Conservation (phyloP, 2,329 filamentous ascomycete species). For the Pseudopyrenochaeta lycopersici region DNA sequence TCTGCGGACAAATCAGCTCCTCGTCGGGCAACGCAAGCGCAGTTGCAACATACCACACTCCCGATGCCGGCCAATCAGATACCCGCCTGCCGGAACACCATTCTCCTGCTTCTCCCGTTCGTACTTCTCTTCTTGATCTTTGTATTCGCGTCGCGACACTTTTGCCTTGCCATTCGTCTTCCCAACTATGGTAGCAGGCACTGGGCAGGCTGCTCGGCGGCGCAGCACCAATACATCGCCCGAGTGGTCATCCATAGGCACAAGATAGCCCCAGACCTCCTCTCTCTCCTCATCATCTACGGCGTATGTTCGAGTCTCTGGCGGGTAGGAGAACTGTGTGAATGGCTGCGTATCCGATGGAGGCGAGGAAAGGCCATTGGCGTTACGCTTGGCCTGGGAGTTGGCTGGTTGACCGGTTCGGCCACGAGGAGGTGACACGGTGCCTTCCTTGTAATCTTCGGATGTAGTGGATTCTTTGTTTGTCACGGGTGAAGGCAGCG, state of each 20-base stretch:
- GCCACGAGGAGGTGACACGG: constrained; percentile 69
- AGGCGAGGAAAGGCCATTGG: constrained; percentile 65
- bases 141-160: constrained; percentile 61
- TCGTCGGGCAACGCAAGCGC: not conserved
- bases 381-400: constrained; percentile 38
- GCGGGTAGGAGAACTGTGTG: constrained; percentile 81
- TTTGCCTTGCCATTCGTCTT: constrained; percentile 55
- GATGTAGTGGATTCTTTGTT: constrained; percentile 71
- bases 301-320: constrained; percentile 77
- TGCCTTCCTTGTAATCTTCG: constrained; percentile 71
- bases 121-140: constrained; percentile 69
- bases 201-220: constrained; percentile 75
- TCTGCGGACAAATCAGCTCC: constrained; percentile 60
- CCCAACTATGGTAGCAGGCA: constrained; percentile 55
- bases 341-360: constrained; percentile 77
- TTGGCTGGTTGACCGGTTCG: constrained; percentile 56
- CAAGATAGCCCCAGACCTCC: constrained; percentile 94
- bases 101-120: constrained; percentile 64
- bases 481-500: constrained; percentile 84
- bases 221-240: constrained; percentile 77
- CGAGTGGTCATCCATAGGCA: constrained; percentile 78
- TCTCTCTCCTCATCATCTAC: constrained; percentile 84
- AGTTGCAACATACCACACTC: constrained; percentile 78
- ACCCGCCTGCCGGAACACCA: constrained; percentile 76
- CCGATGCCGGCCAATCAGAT: constrained; percentile 88